Evolutionary conservation across 2,329 filamentous ascomycete genomes (phyloP).

Genomic region (Rhynchosporium secalis): DNA sequence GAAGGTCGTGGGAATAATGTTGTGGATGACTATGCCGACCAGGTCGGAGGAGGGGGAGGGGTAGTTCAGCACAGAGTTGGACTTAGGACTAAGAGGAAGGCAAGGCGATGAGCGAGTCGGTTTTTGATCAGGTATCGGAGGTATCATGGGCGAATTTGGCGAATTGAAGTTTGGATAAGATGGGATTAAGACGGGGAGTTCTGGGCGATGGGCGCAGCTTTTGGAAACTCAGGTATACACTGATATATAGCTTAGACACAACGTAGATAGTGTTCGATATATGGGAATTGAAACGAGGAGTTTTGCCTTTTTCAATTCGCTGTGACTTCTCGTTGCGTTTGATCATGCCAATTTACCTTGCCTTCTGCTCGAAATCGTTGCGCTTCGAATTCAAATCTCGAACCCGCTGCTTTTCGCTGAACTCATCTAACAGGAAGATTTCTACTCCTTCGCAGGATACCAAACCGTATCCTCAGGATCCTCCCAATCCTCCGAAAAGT

Average conservation of each 20-base stretch:
- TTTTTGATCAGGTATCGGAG: background rate
- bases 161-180: background rate
- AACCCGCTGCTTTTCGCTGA: no score
- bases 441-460: background rate
- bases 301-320: no score
- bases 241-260: no score
- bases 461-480: constrained; percentile 6
- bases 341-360: no score
- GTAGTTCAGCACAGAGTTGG: constrained; percentile 17
- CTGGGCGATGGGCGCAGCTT: background rate
- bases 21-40: background rate
- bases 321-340: no score
- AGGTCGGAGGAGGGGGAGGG: constrained; percentile 8
- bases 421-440: background rate
- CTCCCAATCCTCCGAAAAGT: constrained; percentile 5
- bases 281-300: no score
- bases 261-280: no score
- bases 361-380: no score
- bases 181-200: background rate
- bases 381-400: no score
- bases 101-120: constrained; percentile 13
- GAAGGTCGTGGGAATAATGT: constrained; percentile 16
- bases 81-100: constrained; percentile 21
- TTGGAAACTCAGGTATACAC: no score
- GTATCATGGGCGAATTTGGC: background rate